Evolutionary conservation across 2,329 filamentous ascomycete species (phyloP), one percentile per base, ranked within the genome.

Genomic region (Aspergillus brasiliensis): DNA sequence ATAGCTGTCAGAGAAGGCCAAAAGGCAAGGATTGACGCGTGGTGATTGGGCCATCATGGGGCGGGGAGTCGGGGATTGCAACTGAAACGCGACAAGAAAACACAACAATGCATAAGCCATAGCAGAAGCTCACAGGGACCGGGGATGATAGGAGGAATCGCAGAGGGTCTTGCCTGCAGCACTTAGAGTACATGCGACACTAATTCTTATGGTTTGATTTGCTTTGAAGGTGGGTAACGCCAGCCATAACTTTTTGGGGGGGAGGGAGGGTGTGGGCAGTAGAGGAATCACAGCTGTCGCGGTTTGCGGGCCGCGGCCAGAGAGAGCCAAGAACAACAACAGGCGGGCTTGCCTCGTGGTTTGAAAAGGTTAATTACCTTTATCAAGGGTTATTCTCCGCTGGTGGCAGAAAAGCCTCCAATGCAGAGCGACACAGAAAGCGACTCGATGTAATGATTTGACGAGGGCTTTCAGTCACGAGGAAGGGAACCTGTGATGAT

Each of bases 21-120:
- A 54, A 62, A 64, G 60, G 62, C 46, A 60, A 31, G 60, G 59
- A 25, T 62, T 61, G 65, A 69, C 67, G 67, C 67, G 67, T 69
- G 62, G 34, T 67, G 66, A 68, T 68, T 68, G 67, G 67, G 51
- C 49, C 57, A 55, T 56, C 31, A 53, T 51, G 25, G 38, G 31
- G 56, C 42, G 49, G 58, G 57, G 60, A 49, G 42, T 51, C 42
- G 57, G 56, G 37, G 61, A n/a, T 47, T 53, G 46, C 27, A 62
- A 52, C 49, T 47, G 51, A 51, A 60, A 68, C 64, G 65, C 67
- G 61, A 68, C 62, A 47, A 34, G 52, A 46, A 62, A 59, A 42
- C 34, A 63, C 55, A 62, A 67, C 62, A 66, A 57, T 58, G 57
- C 40, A 61, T 28, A 59, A 56, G 53, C 52, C 56, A 54, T 52